Percentiles rank a stretch among this genome's conserved stretches.
These are phyloP conservation scores for Talaromyces sp. DNA, from an alignment of 2,329 filamentous ascomycete species.

Conservation along the genomic window DNA sequence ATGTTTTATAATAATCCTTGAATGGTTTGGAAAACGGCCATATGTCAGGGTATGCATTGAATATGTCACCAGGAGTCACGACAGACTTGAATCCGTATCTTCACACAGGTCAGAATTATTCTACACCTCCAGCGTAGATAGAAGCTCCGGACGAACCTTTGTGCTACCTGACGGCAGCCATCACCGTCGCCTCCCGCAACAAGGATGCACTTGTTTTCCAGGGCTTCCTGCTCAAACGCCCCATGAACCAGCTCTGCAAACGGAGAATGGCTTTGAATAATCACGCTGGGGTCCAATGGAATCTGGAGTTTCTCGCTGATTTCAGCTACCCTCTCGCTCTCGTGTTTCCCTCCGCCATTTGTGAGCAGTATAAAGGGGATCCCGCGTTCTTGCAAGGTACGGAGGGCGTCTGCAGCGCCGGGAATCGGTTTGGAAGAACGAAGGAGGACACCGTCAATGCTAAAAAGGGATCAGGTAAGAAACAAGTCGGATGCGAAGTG, in stretches of 20 bases:
- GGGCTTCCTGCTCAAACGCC: constrained; percentile 47
- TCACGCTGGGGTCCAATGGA: constrained; percentile 61
- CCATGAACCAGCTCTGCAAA: constrained; percentile 67
- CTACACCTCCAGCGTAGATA: not conserved
- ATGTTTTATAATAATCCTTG: constrained; percentile 55
- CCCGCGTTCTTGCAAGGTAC: constrained; percentile 65
- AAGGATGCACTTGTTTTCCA: constrained; percentile 64
- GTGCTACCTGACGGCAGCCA: constrained; percentile 67
- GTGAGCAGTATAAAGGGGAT: constrained; percentile 94
- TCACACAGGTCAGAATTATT: not conserved
- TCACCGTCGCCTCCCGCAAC: constrained; percentile 67
- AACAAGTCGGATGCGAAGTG: not conserved
- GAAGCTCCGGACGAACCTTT: constrained; percentile 43
- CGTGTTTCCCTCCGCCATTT: constrained; percentile 86
- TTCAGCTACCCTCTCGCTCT: constrained; percentile 67
- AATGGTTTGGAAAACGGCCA: constrained; percentile 78
- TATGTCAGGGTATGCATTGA: constrained; percentile 66
- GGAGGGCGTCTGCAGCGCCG: constrained; percentile 69
- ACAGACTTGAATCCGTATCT: constrained; percentile 75
- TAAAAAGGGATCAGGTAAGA: constrained; percentile 27
- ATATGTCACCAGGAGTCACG: constrained; percentile 79
- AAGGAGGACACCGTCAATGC: constrained; percentile 92
- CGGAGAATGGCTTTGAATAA: constrained; percentile 89
- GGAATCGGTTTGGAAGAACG: constrained; percentile 75
- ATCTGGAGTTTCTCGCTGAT: constrained; percentile 63